phyloP scores from a whole-genome alignment of 371 early-diverging fungal species.

The Mucor mucedo region DNA sequence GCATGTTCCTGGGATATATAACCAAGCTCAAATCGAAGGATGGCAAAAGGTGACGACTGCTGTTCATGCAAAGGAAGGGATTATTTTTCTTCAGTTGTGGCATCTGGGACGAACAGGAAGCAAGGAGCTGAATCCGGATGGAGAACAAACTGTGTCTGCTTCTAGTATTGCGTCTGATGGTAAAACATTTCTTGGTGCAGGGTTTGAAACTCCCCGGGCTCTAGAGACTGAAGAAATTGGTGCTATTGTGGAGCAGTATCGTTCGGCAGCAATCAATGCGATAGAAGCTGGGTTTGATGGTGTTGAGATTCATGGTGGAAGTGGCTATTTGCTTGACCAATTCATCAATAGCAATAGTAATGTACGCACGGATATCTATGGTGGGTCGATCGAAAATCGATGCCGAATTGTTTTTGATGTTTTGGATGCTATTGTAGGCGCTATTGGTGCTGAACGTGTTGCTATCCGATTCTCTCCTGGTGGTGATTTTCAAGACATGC shows the following conservation, averaged over 20 bases:
- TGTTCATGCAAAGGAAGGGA: slow-evolving; percentile 58
- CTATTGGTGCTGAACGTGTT: slow-evolving; percentile 31
- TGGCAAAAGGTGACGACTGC: slow-evolving; percentile 58
- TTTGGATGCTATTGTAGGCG: slow-evolving; percentile 36
- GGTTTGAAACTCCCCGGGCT: slow-evolving; percentile 19
- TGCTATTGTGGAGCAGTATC: slow-evolving; percentile 62
- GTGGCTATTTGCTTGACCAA: slow-evolving; percentile 66
- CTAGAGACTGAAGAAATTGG: slow-evolving; percentile 45
- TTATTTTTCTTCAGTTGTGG: slow-evolving; percentile 61
- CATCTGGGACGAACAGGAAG: slow-evolving; percentile 31
- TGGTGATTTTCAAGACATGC: slow-evolving; percentile 10
- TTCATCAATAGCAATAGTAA: slow-evolving; percentile 53
- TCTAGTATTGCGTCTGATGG: slow-evolving; percentile 5
- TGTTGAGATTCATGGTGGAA: slow-evolving; percentile 70
- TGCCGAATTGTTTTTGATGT: slow-evolving; percentile 53
- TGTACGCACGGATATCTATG: slow-evolving; percentile 43
- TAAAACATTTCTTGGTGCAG: neutral
- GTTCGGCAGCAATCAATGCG: slow-evolving; percentile 46
- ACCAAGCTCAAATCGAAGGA: slow-evolving; percentile 44
- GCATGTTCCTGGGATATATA: slow-evolving; percentile 48
- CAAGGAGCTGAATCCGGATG: neutral
- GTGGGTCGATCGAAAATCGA: slow-evolving; percentile 61
- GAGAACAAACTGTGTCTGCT: slow-evolving; percentile 19
- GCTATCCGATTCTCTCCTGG: slow-evolving; percentile 27
- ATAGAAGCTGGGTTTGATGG: slow-evolving; percentile 63